Base-by-base conservation (phyloP, 2,329 filamentous ascomycete species). In the Venturia pyrina region DNA sequence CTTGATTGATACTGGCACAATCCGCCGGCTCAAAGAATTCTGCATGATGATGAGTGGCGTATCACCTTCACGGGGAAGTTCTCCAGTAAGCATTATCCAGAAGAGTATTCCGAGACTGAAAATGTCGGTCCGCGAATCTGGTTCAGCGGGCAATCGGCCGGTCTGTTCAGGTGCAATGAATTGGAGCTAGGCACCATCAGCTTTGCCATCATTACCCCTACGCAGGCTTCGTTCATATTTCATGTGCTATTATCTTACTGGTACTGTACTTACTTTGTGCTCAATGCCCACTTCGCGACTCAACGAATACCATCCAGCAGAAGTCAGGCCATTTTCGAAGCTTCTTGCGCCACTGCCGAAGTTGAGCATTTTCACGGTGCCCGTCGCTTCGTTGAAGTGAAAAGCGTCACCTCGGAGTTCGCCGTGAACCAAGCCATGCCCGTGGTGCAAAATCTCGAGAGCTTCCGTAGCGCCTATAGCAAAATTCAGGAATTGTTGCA, bases 81-180 rank as follows among this genome's bases (percentile, higher is more conserved):
- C 85, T 37, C 92, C 91, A 1, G 90, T 90, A 59, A 96, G 80
- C 72, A 96, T 84, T 10, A 85, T 90, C 89, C 91, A 97, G 75
- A 97, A 93, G 1, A 97, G 77, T 48, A 97, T 87, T 4, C 93
- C 93, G 0, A 97, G 80, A 0, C 91, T 93, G 78, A 97, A 97
- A 41, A 97, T 96, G 75, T 98, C 93, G 19, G 93, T 97, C 50
- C 93, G 85, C 56, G 85, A 90, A 76, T 97, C 93, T 1, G 93
- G 93, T 75, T 97, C 93, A 3, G 90, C 91, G 2, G 92, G 90
- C 84, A 97, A 89, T 24, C 93, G 87, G 17, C 93, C 93, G 2
- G 93, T 97, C 79, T 97, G 93, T 74, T 98, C 93, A 0, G 93
- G 93, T 60, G 92, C 93, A 73, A 97, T 96, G 73, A 91, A 97